A percentile compares a stretch with the other conserved stretches of the same genome.
Evolutionary conservation across 495 filamentous ascomycete species (phyloP).

Genomic region (Aspergillus carlsbadensis): DNA sequence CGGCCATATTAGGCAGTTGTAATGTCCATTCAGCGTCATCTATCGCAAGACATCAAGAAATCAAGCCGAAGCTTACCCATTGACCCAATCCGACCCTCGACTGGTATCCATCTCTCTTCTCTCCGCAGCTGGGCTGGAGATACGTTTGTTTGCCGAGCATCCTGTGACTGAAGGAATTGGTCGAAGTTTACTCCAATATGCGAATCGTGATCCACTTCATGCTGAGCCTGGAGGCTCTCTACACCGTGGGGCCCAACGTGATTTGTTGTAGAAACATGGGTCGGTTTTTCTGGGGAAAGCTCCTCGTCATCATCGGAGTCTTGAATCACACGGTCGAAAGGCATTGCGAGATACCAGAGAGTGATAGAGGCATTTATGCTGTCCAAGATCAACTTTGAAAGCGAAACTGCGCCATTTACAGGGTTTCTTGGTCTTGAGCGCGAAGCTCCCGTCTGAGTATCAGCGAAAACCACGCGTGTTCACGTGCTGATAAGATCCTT

Average conservation of each 20-base stretch:
- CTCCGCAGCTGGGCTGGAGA: constrained; percentile 39
- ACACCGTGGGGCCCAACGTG: constrained; percentile 8
- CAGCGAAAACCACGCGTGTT: constrained; percentile 21
- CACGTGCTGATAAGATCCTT: constrained; percentile 38
- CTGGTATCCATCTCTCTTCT: constrained; percentile 43
- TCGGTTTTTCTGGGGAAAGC: constrained; percentile 22
- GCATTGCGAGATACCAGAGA: constrained; percentile 22
- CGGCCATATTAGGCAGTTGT: not conserved
- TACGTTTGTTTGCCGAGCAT: constrained; percentile 13
- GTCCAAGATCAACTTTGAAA: not conserved
- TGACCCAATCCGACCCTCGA: constrained; percentile 29
- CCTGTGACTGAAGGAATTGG: constrained; percentile 39
- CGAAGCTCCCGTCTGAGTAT: constrained; percentile 14
- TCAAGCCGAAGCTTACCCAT: constrained; percentile 29
- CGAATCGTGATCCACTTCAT: constrained; percentile 8
- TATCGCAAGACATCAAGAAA: not conserved
- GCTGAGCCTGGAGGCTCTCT: constrained; percentile 7
- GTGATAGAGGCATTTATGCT: not conserved
- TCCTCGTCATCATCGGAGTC: constrained; percentile 52
- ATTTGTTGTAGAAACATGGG: constrained; percentile 12
- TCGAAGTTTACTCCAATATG: constrained; percentile 40
- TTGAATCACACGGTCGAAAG: constrained; percentile 43
- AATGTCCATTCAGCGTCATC: not conserved
- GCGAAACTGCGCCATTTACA: not conserved
- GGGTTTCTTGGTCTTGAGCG: constrained; percentile 7